A percentile compares a stretch with the other conserved stretches of the same genome.
Conservation (phyloP, 2,329 filamentous ascomycete genomes). For the Aspergillus fischeri region DNA sequence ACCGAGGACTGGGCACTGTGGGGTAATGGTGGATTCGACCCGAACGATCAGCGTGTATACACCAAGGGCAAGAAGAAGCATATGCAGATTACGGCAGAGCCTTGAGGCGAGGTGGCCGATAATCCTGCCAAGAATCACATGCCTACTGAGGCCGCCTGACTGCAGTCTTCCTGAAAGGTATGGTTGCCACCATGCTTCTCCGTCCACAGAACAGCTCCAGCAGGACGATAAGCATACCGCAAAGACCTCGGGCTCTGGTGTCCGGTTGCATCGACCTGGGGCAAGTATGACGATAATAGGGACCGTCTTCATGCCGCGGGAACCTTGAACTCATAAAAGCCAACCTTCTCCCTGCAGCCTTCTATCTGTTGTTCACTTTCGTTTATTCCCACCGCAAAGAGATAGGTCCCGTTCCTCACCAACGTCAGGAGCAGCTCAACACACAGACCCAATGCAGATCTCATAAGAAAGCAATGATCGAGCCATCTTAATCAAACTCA, state of each 20-base stretch:
- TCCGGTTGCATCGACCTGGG: background rate
- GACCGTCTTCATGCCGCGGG: too few relatives aligned
- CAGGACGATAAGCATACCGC: background rate
- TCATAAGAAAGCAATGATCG: too few relatives aligned
- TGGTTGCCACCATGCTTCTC: background rate
- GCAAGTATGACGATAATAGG: background rate
- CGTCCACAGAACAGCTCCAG: background rate
- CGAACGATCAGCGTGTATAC: conserved; percentile 80
- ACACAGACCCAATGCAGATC: too few relatives aligned
- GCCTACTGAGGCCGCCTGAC: background rate
- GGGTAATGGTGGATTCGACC: conserved; percentile 93
- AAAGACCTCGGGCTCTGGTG: background rate
- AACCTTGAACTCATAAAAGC: background rate
- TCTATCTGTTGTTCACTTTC: background rate
- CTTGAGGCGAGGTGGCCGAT: background rate
- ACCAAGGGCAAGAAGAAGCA: conserved; percentile 64
- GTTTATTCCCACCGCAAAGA: background rate
- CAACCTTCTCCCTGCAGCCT: background rate
- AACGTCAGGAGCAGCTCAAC: too few relatives aligned
- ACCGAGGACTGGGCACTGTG: conserved; percentile 94
- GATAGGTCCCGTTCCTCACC: too few relatives aligned
- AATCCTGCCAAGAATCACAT: background rate
- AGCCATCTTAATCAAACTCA: too few relatives aligned
- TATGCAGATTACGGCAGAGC: conserved; percentile 1
- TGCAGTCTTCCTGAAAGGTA: background rate